A percentile compares a stretch with the other conserved stretches of the same genome.
phyloP scores from a whole-genome alignment of 202 grass and related monocot genomes.

The Panicum hallii region DNA sequence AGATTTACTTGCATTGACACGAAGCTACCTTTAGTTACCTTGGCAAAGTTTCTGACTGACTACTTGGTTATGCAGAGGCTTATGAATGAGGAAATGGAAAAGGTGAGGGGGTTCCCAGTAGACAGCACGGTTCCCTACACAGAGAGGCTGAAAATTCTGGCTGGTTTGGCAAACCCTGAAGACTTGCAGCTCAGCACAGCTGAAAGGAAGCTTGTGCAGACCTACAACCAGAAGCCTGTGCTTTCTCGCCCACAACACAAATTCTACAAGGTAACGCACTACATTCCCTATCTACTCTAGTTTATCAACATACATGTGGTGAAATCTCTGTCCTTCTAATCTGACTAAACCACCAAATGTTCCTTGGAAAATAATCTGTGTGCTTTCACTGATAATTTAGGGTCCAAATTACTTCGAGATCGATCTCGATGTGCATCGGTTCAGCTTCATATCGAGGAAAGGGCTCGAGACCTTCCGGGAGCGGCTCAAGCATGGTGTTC shows the following conservation, averaged over 20 bases:
- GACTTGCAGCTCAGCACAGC: slow-evolving; percentile 80
- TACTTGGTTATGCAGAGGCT: slow-evolving; percentile 61
- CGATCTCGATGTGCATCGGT: slow-evolving; percentile 90
- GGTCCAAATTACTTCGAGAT: slow-evolving; percentile 97
- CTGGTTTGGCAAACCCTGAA: slow-evolving; percentile 77
- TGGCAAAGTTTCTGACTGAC: slow-evolving; percentile 26
- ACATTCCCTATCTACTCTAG: neutral
- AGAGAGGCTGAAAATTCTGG: slow-evolving; percentile 91
- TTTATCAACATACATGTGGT: slow-evolving; percentile 2
- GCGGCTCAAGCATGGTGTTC: slow-evolving; percentile 72
- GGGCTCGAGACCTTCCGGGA: slow-evolving; percentile 84
- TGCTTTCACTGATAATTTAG: slow-evolving; percentile 49
- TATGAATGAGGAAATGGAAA: slow-evolving; percentile 79
- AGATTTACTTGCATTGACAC: neutral
- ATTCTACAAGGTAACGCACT: slow-evolving; percentile 71
- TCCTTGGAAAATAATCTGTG: neutral
- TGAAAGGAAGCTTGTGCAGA: slow-evolving; percentile 87
- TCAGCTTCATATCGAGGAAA: slow-evolving; percentile 95
- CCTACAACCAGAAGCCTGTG: slow-evolving; percentile 92
- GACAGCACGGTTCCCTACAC: slow-evolving; percentile 76
- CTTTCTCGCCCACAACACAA: slow-evolving; percentile 88
- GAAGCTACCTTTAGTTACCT: neutral
- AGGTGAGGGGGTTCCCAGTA: slow-evolving; percentile 79
- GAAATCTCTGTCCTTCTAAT: neutral
- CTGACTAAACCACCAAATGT: slow-evolving; percentile 34